These are phyloP conservation scores for Yamadazyma akitaensis DNA, from an alignment of 805 yeast genomes.

Conservation along the genomic window DNA sequence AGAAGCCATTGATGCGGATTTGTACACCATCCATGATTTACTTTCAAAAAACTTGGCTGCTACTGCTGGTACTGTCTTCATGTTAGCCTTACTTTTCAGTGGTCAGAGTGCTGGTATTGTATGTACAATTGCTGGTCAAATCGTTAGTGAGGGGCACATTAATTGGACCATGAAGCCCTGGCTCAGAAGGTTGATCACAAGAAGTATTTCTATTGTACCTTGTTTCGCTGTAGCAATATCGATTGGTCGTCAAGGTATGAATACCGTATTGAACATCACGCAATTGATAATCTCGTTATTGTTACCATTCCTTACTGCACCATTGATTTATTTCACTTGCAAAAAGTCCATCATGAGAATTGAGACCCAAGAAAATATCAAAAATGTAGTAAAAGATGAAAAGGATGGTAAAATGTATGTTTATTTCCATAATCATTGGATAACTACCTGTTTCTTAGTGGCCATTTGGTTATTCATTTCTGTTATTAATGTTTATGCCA, in stretches of 20 bases:
- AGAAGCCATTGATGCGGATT: slow-evolving; percentile 77
- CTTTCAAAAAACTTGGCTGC: slow-evolving; percentile 61
- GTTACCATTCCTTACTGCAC: slow-evolving; percentile 81
- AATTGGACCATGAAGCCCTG: slow-evolving; percentile 81
- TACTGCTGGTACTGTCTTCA: slow-evolving; percentile 79
- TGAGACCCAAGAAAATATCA: slow-evolving; percentile 26
- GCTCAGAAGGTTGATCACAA: slow-evolving; percentile 72
- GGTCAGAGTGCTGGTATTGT: slow-evolving; percentile 92
- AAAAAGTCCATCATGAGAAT: slow-evolving; percentile 65
- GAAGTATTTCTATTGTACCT: slow-evolving; percentile 78
- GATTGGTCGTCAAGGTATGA: slow-evolving; percentile 71
- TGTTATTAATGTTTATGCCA: slow-evolving; percentile 65
- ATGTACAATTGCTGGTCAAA: slow-evolving; percentile 91
- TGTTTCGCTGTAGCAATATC: slow-evolving; percentile 68
- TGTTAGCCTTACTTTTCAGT: slow-evolving; percentile 76
- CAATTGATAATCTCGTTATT: slow-evolving; percentile 82
- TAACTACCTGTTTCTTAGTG: slow-evolving; percentile 49
- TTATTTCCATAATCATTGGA: slow-evolving; percentile 62
- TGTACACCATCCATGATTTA: slow-evolving; percentile 70
- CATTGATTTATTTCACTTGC: slow-evolving; percentile 79
- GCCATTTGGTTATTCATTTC: slow-evolving; percentile 70
- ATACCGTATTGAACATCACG: slow-evolving; percentile 72
- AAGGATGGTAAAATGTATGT: slow-evolving; percentile 24
- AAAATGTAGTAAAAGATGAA: slow-evolving; percentile 13
- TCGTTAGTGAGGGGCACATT: slow-evolving; percentile 87